Conservation (phyloP, 257 asterid species). For the Primulina huaijiensis region DNA sequence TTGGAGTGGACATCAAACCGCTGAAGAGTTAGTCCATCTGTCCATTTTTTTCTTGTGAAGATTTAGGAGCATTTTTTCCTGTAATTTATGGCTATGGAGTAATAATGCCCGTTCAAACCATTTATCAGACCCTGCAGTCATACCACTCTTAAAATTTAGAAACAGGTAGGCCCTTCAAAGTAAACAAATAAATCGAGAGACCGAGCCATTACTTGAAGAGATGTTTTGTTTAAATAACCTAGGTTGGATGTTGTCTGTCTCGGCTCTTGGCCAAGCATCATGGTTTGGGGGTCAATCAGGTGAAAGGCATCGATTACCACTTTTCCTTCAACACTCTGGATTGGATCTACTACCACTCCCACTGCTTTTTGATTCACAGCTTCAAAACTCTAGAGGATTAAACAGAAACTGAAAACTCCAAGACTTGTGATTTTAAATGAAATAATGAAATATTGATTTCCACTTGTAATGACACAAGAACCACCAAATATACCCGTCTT, state of each 20-base stretch:
- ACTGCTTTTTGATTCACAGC: constrained; percentile 96
- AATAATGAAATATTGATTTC: background rate
- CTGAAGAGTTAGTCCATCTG: constrained; percentile 86
- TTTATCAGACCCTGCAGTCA: constrained; percentile 81
- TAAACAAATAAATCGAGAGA: background rate
- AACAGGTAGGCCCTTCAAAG: background rate
- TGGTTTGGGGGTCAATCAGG: constrained; percentile 91
- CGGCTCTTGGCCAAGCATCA: constrained; percentile 99
- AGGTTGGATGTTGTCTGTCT: constrained; percentile 96
- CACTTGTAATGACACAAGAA: background rate
- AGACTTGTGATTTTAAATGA: constrained; percentile 5
- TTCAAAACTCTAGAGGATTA: constrained; percentile 81
- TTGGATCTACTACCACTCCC: constrained; percentile 98
- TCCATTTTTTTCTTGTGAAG: constrained; percentile 98
- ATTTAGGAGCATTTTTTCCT: constrained; percentile 89
- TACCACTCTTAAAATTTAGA: constrained; percentile 25
- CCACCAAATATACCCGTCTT: background rate
- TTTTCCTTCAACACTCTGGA: constrained; percentile 97
- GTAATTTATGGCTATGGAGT: constrained; percentile 93
- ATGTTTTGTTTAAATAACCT: constrained; percentile 96
- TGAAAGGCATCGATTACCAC: constrained; percentile 99
- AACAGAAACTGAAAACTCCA: constrained; percentile 17
- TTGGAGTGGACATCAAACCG: constrained; percentile 88
- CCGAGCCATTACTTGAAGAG: constrained; percentile 63
- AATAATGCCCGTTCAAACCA: constrained; percentile 94